phyloP scores from a whole-genome alignment of 164 flowering plant genomes.

The Aristolochia contorta region DNA sequence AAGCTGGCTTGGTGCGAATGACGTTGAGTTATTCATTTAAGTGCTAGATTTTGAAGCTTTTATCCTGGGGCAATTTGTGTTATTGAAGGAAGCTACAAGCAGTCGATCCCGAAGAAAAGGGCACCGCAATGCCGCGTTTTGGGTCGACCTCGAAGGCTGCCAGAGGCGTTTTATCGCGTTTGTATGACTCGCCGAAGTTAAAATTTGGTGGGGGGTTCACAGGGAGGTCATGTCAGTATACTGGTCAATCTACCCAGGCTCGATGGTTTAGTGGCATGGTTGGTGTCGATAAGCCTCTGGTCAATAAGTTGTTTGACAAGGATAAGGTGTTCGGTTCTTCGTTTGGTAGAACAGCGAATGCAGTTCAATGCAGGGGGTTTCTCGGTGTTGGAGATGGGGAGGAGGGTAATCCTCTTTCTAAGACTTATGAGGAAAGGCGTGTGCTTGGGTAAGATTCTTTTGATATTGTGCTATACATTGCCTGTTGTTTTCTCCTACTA shows the following conservation, averaged over 20 bases:
- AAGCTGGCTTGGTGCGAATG: no score
- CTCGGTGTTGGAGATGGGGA: constrained; percentile 81
- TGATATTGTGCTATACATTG: not conserved
- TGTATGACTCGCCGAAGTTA: not conserved
- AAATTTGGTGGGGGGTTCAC: constrained; percentile 13
- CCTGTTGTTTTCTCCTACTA: not conserved
- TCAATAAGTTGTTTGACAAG: constrained; percentile 1
- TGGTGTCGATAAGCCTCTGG: constrained; percentile 13
- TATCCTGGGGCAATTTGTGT: no score
- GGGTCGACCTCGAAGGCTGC: constrained; percentile 28
- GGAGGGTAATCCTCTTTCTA: constrained; percentile 54
- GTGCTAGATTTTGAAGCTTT: no score
- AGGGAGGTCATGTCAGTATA: constrained; percentile 1
- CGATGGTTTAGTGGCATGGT: constrained; percentile 29
- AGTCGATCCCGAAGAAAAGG: no score
- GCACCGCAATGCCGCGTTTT: constrained; percentile 30
- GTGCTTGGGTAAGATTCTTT: constrained; percentile 52
- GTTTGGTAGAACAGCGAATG: constrained; percentile 3
- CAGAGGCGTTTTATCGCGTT: constrained; percentile 22
- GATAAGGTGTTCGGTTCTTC: constrained; percentile 1
- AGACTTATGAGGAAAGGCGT: constrained; percentile 62
- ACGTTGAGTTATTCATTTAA: no score
- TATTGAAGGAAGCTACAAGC: no score
- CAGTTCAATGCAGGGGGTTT: constrained; percentile 48
- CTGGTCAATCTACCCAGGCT: constrained; percentile 13